Evolutionary conservation across 1,284 basidiomycete species (phyloP).

Genomic region (Vanrija pseudolonga): DNA sequence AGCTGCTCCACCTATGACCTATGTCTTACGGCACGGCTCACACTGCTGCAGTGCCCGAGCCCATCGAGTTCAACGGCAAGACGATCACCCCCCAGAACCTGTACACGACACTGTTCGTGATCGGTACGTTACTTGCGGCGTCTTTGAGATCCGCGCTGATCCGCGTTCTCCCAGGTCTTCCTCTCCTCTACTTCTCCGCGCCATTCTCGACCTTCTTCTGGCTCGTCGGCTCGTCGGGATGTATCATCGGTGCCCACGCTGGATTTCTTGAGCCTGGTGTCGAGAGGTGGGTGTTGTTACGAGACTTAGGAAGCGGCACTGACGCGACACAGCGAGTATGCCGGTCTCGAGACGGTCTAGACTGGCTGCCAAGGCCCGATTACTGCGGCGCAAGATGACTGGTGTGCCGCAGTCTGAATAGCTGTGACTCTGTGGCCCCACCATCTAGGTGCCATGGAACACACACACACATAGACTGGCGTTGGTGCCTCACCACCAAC

Average conservation of each 20-base stretch:
- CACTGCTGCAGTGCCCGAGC: constrained; percentile 30
- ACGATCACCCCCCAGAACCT: constrained; percentile 55
- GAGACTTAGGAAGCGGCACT: neutral
- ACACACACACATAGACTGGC: too few species aligned
- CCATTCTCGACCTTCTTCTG: constrained; percentile 50
- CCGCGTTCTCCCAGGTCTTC: constrained; percentile 30
- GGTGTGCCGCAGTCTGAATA: too few species aligned
- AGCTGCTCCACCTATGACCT: neutral
- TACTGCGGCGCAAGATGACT: too few species aligned
- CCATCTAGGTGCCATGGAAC: too few species aligned
- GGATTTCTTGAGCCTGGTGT: constrained; percentile 57
- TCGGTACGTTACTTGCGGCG: constrained; percentile 44
- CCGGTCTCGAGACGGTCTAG: constrained; percentile 38
- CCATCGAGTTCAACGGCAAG: constrained; percentile 52
- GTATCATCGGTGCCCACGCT: constrained; percentile 54
- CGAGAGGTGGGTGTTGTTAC: constrained; percentile 25
- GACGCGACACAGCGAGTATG: constrained; percentile 29
- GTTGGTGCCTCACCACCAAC: too few species aligned
- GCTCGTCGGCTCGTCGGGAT: constrained; percentile 46
- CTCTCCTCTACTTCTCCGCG: constrained; percentile 47
- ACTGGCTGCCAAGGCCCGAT: too few species aligned
- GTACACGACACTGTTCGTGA: constrained; percentile 59
- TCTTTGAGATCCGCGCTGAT: neutral
- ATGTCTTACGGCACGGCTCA: neutral
- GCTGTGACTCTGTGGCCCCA: too few species aligned